phyloP scores from a whole-genome alignment of 768 basidiomycete species.

The Tulasnella sp. region DNA sequence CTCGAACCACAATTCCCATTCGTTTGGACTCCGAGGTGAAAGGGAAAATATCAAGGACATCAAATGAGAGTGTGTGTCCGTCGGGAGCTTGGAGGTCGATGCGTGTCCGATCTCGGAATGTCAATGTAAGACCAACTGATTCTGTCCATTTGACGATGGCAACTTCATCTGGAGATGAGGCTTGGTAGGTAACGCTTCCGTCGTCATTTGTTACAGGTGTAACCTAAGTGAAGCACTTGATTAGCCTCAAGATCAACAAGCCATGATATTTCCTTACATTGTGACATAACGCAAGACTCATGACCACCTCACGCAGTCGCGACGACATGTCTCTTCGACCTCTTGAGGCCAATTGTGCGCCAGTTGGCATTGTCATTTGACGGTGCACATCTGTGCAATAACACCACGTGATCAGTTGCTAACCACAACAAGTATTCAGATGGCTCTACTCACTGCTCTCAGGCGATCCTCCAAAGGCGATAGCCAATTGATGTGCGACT shows the following conservation, averaged over 20 bases:
- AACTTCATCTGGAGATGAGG: conserved; percentile 96
- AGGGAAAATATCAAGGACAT: conserved; percentile 89
- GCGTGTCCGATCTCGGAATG: conserved; percentile 78
- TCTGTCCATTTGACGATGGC: conserved; percentile 97
- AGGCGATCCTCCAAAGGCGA: conserved; percentile 58
- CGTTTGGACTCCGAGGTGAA: conserved; percentile 98
- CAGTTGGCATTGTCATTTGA: conserved; percentile 53
- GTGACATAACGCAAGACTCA: conserved; percentile 90
- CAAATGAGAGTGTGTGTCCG: conserved; percentile 53
- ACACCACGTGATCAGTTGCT: background rate
- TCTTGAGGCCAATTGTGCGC: conserved; percentile 67
- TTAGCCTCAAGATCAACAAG: background rate
- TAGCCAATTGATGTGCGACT: conserved; percentile 78
- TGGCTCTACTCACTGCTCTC: conserved; percentile 36
- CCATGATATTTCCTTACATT: conserved; percentile 46
- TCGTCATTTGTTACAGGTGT: conserved; percentile 94
- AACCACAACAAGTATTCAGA: conserved; percentile 2
- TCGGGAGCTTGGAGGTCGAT: conserved; percentile 70
- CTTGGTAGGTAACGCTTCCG: conserved; percentile 90
- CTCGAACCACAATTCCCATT: conserved; percentile 94
- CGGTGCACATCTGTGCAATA: conserved; percentile 15
- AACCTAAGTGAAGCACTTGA: conserved; percentile 41
- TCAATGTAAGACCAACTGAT: conserved; percentile 81
- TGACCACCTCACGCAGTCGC: conserved; percentile 79
- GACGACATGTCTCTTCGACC: conserved; percentile 93